phyloP scores from a whole-genome alignment of 768 basidiomycete species.

The Baorangia bicolor region DNA sequence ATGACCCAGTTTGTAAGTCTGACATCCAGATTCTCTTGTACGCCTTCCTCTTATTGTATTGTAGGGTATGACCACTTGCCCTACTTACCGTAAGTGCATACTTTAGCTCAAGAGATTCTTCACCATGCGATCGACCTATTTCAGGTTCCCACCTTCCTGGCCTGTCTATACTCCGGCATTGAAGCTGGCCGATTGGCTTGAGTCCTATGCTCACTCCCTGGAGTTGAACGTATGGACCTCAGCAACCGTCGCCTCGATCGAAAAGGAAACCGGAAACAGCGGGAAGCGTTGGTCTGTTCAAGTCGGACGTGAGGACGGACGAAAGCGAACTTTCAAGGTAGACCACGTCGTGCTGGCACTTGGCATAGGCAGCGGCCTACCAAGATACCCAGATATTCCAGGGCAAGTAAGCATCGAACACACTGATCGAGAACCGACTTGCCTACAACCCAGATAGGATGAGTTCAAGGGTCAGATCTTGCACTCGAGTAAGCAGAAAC shows the following conservation, averaged over 20 bases:
- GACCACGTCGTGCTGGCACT: constrained; percentile 50
- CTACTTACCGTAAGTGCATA: constrained; percentile 49
- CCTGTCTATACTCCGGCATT: constrained; percentile 54
- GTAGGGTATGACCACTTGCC: constrained; percentile 49
- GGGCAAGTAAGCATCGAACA: constrained; percentile 36
- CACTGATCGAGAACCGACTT: not conserved
- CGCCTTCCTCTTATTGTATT: not conserved
- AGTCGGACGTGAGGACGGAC: constrained; percentile 36
- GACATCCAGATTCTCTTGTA: not conserved
- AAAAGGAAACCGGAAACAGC: constrained; percentile 27
- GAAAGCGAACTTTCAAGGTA: constrained; percentile 40
- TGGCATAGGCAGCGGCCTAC: constrained; percentile 47
- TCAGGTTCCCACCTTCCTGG: constrained; percentile 59
- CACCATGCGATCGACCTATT: not conserved
- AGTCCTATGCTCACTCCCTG: constrained; percentile 56
- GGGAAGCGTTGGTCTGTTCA: constrained; percentile 45
- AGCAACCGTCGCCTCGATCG: constrained; percentile 31
- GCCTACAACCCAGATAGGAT: constrained; percentile 35
- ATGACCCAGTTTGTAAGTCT: constrained; percentile 33
- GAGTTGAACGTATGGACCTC: constrained; percentile 70
- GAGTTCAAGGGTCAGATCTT: constrained; percentile 60
- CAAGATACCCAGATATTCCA: constrained; percentile 44
- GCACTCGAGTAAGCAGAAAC: constrained; percentile 58
- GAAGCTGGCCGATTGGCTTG: constrained; percentile 67
- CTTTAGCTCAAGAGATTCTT: not conserved